Base-by-base conservation (phyloP, 2,329 filamentous ascomycete species). In the Coniochaeta sp. region DNA sequence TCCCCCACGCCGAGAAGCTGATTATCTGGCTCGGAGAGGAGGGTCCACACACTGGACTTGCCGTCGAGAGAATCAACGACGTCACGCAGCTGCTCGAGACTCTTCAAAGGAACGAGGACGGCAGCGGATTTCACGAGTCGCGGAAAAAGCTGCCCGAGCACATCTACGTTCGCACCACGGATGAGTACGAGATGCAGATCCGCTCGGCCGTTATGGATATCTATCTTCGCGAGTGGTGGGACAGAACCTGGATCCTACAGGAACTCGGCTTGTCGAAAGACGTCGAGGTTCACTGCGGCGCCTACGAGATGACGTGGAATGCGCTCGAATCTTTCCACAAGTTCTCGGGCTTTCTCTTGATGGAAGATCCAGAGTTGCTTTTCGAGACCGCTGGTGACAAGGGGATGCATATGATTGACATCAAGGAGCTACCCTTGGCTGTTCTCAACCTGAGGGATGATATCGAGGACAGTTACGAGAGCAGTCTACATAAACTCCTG, bases 1-100 rank as follows among this genome's bases (percentile, higher is more conserved):
- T 61, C 20, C 51, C 51, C 26, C 56, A 58, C 51, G 49, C 60
- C 6, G 48, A 51, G 24, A 24, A 50, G 6, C 55, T 56, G 51
- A 56, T 61, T 57, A 22, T 10, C 22, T 42, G 28, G 40, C 60
- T 60, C 53, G 49, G 49, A 5, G 33, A 48, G 45, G 38, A 42
- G 38, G 38, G 38, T 12, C 38, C 38, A 13, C 18, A 42, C 20
- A 42, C 38, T 14, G 38, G 38, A n/a, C 38, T 42, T 12, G 38
- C 38, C 18, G 38, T 42, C 14, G 20, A 42, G 38, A 42, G 38
- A 8, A 42, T 42, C 38, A 13, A 42, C 38, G 38, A 42, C 10
- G 12, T 42, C 20, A 24, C 12, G 20, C 38, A 14, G 20, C n/a
- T 42, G 7, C 10, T 24, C n/a, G 38, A 42, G 6, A 3, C 7